phyloP scores from a whole-genome alignment of 805 yeast species.

The Candida pseudofarinosa region DNA sequence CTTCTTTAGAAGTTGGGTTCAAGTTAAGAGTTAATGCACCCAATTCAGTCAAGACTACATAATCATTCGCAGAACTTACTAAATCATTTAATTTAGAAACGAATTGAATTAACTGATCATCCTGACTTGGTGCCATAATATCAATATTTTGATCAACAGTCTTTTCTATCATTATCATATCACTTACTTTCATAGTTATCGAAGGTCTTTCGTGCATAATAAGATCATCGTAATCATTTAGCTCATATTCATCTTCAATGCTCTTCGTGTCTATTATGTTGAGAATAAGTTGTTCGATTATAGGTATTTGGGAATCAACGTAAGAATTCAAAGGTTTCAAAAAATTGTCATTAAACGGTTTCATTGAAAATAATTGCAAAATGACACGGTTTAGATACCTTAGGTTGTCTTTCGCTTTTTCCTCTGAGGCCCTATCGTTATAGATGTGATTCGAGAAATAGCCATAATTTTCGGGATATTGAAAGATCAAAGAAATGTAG shows the following conservation, averaged over 20 bases:
- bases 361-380: slow-evolving; percentile 63
- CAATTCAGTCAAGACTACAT: slow-evolving; percentile 47
- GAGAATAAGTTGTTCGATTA: slow-evolving; percentile 42
- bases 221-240: slow-evolving; percentile 68
- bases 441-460: slow-evolving; percentile 31
- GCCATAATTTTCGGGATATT: slow-evolving; percentile 56
- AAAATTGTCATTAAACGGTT: slow-evolving; percentile 66
- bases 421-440: slow-evolving; percentile 13
- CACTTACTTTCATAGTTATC: slow-evolving; percentile 41
- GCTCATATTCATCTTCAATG: slow-evolving; percentile 55
- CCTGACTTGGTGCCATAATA: slow-evolving; percentile 43
- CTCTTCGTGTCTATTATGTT: slow-evolving; percentile 51
- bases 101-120: slow-evolving; percentile 51
- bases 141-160: slow-evolving; percentile 41
- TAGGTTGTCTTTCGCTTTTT: slow-evolving; percentile 45
- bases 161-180: slow-evolving; percentile 44
- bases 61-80: slow-evolving; percentile 32
- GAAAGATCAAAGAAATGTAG: slow-evolving; percentile 44
- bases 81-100: slow-evolving; percentile 39
- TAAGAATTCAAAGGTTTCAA: slow-evolving; percentile 79
- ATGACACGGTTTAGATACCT: slow-evolving; percentile 54
- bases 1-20: slow-evolving; percentile 48
- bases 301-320: slow-evolving; percentile 47
- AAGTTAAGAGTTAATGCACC: slow-evolving; percentile 53
- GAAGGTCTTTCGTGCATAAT: slow-evolving; percentile 44